Conservation (phyloP, 805 yeast species). For the Candida bentonensis region DNA sequence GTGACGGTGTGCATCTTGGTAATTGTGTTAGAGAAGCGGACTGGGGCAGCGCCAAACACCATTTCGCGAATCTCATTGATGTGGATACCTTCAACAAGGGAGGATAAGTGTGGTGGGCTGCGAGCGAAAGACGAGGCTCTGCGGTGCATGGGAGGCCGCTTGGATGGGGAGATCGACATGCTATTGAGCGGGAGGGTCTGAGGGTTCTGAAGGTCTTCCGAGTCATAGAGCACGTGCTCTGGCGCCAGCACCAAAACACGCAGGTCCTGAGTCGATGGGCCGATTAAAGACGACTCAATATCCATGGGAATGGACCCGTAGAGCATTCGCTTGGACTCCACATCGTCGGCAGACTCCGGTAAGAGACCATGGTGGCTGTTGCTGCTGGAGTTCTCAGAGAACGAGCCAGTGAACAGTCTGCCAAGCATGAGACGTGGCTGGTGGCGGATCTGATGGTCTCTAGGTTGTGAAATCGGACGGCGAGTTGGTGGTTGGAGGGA, state of each 20-base stretch:
- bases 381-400: constrained; percentile 2
- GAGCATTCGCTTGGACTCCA: background rate
- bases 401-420: constrained; percentile 7
- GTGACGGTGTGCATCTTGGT: constrained; percentile 15
- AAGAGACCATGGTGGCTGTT: background rate
- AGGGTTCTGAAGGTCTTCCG: constrained; percentile 1
- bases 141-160: constrained; percentile 5
- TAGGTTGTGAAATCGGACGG: background rate
- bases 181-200: constrained; percentile 3
- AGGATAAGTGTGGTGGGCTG: constrained; percentile 2
- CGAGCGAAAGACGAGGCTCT: constrained; percentile 2
- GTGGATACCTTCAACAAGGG: constrained; percentile 4
- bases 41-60: constrained; percentile 14
- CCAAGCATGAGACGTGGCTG: constrained; percentile 10
- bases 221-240: constrained; percentile 1
- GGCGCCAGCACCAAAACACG: constrained; percentile 1
- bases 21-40: constrained; percentile 8
- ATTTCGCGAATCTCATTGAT: constrained; percentile 10
- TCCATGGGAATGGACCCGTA: background rate
- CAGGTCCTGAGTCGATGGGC: background rate
- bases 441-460: background rate
- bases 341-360: background rate
- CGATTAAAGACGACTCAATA: background rate
- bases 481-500: too few species aligned
- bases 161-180: constrained; percentile 3